Evolutionary conservation across 352 stramenopile species (phyloP), one percentile per base, ranked within the genome.

Genomic region (Pseudoperonospora humuli): DNA sequence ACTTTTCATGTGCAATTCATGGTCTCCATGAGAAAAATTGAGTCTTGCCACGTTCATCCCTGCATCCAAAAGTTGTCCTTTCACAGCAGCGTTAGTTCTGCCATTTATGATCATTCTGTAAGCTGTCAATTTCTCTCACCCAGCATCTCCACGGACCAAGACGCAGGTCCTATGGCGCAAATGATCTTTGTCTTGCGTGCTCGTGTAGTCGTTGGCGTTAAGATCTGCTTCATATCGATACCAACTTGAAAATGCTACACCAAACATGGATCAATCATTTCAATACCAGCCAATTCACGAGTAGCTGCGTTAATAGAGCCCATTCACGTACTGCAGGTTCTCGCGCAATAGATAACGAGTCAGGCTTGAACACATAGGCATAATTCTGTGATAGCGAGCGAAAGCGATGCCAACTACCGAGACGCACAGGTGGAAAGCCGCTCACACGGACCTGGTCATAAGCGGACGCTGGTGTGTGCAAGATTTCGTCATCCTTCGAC

Each of bases 21-120:
- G 93, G 40, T 98, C 97, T 17, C 96, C 97, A 62, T 99, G 97
- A 10, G 95, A 99, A 66, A 99, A 99, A 53, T 99, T 99, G 21
- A 99, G 76, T 10, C 97, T 82, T 54, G 97, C 97, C 4, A 99
- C 86, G 39, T 95, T 96, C 93, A 99, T 98, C 8, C 96, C 96
- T 20, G 74, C 76, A 39, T 89, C 77, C 29, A 89, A 50, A 2
- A 91, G 53, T 46, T 88, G 57, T 1, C 75, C 73, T 87, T 18
- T 9, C 23, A 26, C 7, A 32, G 3, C 26, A 32, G 10, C 26
- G 14, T 5, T 15, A 32, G 26, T 4, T 26, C 23, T 32, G 26
- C 9, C 14, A 49, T 3, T 1, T 13, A 37, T 17, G 17, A 7
- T 42, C 25, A 47, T 25, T 34, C 29, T 19, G 28, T 3, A 7